These are phyloP conservation scores for Bryoerythrophyllum caledonicum DNA, from an alignment of 225 moss, liverwort and hornwort genomes.

Conservation along the genomic window DNA sequence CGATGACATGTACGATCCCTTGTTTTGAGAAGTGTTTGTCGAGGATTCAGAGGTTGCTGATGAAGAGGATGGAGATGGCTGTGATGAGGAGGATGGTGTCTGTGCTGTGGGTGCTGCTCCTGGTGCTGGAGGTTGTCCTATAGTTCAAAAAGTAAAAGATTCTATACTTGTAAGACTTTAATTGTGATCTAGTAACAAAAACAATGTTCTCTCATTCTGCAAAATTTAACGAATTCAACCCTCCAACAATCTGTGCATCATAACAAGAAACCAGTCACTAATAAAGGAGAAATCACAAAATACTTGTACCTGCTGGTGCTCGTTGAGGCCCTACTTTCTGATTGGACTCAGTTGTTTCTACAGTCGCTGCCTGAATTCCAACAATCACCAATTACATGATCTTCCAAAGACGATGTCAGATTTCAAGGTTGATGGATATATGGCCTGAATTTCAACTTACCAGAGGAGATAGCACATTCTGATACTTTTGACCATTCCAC, in stretches of 20 bases:
- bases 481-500: constrained; percentile 71
- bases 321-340: constrained; percentile 25
- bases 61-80: constrained; percentile 22
- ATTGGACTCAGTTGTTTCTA: constrained; percentile 22
- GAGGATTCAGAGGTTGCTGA: constrained; percentile 25
- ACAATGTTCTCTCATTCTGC: neutral
- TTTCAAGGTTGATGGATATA: neutral
- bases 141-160: constrained; percentile 8
- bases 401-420: constrained; percentile 6
- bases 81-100: constrained; percentile 22
- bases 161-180: neutral
- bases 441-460: constrained; percentile 29
- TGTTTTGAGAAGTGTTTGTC: constrained; percentile 27
- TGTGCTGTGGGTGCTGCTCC: constrained; percentile 20
- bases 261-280: neutral
- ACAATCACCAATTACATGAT: constrained; percentile 3
- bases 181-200: constrained; percentile 1
- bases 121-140: constrained; percentile 36
- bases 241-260: neutral
- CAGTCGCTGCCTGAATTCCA: constrained; percentile 30
- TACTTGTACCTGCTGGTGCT: constrained; percentile 37
- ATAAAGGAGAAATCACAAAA: neutral
- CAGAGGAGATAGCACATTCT: constrained; percentile 41
- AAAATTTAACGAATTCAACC: neutral
- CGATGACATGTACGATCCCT: constrained; percentile 46